Base-by-base conservation (phyloP, 495 filamentous ascomycete species). In the Penicillium tannophilum region DNA sequence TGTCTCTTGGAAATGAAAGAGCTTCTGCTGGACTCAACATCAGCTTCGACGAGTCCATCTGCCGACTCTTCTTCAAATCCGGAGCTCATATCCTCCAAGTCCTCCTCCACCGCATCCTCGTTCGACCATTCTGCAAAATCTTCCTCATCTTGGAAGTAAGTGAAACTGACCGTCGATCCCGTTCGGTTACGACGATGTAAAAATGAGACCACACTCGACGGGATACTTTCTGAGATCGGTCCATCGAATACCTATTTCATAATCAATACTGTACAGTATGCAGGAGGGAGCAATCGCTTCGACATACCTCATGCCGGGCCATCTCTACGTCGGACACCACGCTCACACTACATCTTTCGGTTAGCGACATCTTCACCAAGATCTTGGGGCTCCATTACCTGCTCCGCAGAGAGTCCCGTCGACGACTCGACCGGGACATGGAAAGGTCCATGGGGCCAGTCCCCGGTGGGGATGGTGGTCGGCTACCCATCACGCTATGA, bases 241-340 rank as follows among this genome's bases (percentile, higher is more conserved):
- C 94, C 94, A 31, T 94, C 86, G 72, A 92, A 98, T 17, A 98
- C 82, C 92, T 96, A 61, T 61, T 58, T 41, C 1, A 41, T 20
- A 6, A 23, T 20, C 19, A 55, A 17, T 43, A 45, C 6, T 19
- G 14, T 26, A 48, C 41, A 30, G 48, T 10, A 11, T 55, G 45
- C 39, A 42, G 36, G 35, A 48, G 9, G 31, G 14, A 7, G 12
- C 8, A 12, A 35, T 41, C 23, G 12, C 47, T 26, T n/a, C 23
- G 36, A 61, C 79, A 49, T 62, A 93, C 91, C 82, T 97, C 93
- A 69, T 97, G 90, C 46, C 93, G 91, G 26, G 94, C 95, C 94
- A 99, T 99, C 70, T 96, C 94, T n/a, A 99, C 93, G 70, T 97
- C 93, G 35, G 90, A 90, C 41, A 96, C 85, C 63, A 97, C 86